Base-by-base conservation (phyloP, 192 early-diverging fungal genomes). In the Phycomyces blakesleeanus region DNA sequence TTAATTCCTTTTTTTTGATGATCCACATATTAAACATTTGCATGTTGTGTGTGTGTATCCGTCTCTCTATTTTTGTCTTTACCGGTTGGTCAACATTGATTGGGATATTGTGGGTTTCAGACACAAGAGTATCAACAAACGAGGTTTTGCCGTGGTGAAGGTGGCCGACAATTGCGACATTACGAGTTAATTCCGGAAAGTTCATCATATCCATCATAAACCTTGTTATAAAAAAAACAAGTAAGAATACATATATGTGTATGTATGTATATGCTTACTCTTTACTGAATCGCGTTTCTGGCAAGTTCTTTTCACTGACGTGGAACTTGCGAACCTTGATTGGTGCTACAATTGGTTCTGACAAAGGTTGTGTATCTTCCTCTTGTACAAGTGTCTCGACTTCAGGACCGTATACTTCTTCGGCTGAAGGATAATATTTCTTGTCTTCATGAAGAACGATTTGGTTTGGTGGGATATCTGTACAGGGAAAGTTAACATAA, bases 381-480 rank as follows among this genome's bases (percentile, higher is more conserved):
- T 98, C 96, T 67, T 99, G 93, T 10, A 98, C 97, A 54, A 99
- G 63, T 1, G 90, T 85, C 67, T 99, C 97, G 16, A 99, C 97
- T 49, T 86, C 97, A 42, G 81, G 78, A 11, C 97, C 97, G 76
- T 94, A 99, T 20, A 99, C 88, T 63, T 97, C 95, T 72, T 91
- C 90, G 5, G 96, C 96, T n/a, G 89, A 87, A 4, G 96, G 95
- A 60, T 99, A 99, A 79, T 98, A 98, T 70, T 93, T 92, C 72
- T 99, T 99, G 68, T 99, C 96, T 72, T 99, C 97, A 57, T 99
- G 97, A 58, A 98, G 81, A 0, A 99, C 89, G 40, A 99, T 84
- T 67, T 94, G 91, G 52, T 78, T 88, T 29, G 69, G 63, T 24
- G 85, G 76, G 71, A 83, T 76, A 55, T 83, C 85, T 87, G 38